Conservation (phyloP, 371 early-diverging fungal genomes). For the Coemansia sp. region DNA sequence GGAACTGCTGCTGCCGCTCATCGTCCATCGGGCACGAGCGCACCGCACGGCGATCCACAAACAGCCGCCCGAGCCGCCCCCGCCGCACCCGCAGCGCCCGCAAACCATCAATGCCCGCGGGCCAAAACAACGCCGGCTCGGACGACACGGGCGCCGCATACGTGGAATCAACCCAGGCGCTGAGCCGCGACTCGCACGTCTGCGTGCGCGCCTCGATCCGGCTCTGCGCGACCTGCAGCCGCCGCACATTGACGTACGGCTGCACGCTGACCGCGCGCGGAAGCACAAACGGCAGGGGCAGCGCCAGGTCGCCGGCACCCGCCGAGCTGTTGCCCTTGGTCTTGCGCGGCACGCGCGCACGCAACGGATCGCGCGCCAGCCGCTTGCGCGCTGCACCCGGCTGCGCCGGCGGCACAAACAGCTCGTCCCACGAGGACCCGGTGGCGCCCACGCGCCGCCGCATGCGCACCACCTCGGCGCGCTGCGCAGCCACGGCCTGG, state of each 20-base stretch:
- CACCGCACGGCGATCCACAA: constrained; percentile 35
- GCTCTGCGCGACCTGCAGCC: constrained; percentile 16
- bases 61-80: constrained; percentile 34
- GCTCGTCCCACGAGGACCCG: constrained; percentile 40
- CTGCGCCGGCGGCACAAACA: constrained; percentile 42
- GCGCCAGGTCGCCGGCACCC: constrained; percentile 11
- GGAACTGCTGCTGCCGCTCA: constrained; percentile 20
- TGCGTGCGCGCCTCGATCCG: constrained; percentile 13
- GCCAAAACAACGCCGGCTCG: background rate
- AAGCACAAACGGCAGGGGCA: constrained; percentile 35
- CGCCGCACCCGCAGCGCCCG: constrained; percentile 33
- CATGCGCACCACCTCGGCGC: constrained; percentile 57
- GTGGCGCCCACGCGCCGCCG: constrained; percentile 58
- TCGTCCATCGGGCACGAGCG: background rate
- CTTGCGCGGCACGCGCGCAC: constrained; percentile 19
- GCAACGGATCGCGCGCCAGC: constrained; percentile 16
- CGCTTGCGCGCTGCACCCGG: constrained; percentile 26
- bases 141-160: constrained; percentile 7
- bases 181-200: constrained; percentile 9
- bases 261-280: constrained; percentile 36
- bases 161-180: constrained; percentile 38
- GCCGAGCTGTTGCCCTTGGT: background rate
- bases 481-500: constrained; percentile 61
- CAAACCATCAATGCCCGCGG: background rate
- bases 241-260: constrained; percentile 25